Base-by-base conservation (phyloP, 2,329 filamentous ascomycete species). In the Colletotrichum falcatum region DNA sequence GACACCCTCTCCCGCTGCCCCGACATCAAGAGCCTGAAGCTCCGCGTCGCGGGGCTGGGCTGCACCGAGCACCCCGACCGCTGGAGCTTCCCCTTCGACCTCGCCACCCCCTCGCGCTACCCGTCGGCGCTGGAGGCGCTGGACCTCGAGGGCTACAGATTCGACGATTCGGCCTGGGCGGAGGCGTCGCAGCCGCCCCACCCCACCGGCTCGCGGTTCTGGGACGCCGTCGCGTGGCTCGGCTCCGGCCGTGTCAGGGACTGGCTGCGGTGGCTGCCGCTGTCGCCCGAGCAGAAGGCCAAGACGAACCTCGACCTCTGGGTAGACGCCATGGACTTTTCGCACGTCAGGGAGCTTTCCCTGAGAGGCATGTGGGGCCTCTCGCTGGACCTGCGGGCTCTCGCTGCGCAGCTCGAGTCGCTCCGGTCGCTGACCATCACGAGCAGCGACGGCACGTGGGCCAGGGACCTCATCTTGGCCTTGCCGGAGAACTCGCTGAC, bases 241-340 rank as follows among this genome's bases (percentile, higher is more conserved):
- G 28, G 18, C 8, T 44, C 42, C 6, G 68, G 68, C 3, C 46
- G 48, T 11, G 63, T 35, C 9, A 30, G 20, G 39, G 42, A 42
- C 16, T 71, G 68, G 54, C 14, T 66, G 30, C 59, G 42, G 23
- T 51, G 46, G 26, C 9, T 69, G 1, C 33, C 46, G n/a, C 39
- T 65, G n/a, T 48, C 69, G 2, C 7, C 7, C 7, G 59, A 26
- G 20, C 37, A 49, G n/a, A 71, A 61, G 30, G 35, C 37, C 16
- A 42, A 44, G 44, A 69, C 60, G 6, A 71, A 69, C 30, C 54
- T 71, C 20, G 69, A 69, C 8, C 65, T 71, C 11, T 64, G 60
- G 65, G 55, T 71, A 18, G 39, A 65, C 16, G 39, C 60, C 20
- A 65, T 71, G 65, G 65, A 69, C 3, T 69, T 71, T 23, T 65